A percentile compares a stretch with the other conserved stretches of the same genome.
These are phyloP conservation scores for Neurospora discreta DNA, from an alignment of 495 filamentous ascomycete species.

Conservation along the genomic window DNA sequence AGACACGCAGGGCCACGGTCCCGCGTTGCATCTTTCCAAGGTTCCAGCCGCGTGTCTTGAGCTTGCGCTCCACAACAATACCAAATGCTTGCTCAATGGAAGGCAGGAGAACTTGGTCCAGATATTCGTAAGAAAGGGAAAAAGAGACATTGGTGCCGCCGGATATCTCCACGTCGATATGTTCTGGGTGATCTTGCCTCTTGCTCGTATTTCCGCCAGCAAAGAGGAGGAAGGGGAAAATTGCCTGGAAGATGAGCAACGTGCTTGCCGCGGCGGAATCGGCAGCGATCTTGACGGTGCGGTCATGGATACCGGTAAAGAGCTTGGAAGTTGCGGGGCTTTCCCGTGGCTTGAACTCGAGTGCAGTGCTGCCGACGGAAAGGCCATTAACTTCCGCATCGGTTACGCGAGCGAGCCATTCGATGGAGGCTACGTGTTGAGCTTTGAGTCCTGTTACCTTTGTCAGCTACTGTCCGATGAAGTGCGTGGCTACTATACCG, in stretches of 20 bases:
- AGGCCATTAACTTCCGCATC: slow-evolving; percentile 46
- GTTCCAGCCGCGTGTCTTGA: slow-evolving; percentile 59
- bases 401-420: slow-evolving; percentile 54
- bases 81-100: slow-evolving; percentile 54
- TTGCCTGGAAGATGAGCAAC: slow-evolving; percentile 67
- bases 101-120: slow-evolving; percentile 63
- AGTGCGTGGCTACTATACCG: background rate
- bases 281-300: slow-evolving; percentile 33
- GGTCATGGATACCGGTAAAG: slow-evolving; percentile 2
- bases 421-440: slow-evolving; percentile 60
- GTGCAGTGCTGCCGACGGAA: slow-evolving; percentile 39
- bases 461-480: background rate
- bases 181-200: slow-evolving; percentile 8
- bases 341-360: slow-evolving; percentile 39
- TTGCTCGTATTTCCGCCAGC: slow-evolving; percentile 28
- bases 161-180: slow-evolving; percentile 48
- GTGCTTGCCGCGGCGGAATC: slow-evolving; percentile 40
- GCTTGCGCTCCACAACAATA: slow-evolving; percentile 39
- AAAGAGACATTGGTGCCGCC: slow-evolving; percentile 71
- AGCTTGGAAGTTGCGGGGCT: slow-evolving; percentile 25
- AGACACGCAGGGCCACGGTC: slow-evolving; percentile 45
- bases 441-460: slow-evolving; percentile 51
- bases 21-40: slow-evolving; percentile 46
- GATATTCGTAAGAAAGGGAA: slow-evolving; percentile 67
- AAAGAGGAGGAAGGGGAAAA: slow-evolving; percentile 68